phyloP scores from a whole-genome alignment of 768 basidiomycete genomes.

The Leccinum imitatum region DNA sequence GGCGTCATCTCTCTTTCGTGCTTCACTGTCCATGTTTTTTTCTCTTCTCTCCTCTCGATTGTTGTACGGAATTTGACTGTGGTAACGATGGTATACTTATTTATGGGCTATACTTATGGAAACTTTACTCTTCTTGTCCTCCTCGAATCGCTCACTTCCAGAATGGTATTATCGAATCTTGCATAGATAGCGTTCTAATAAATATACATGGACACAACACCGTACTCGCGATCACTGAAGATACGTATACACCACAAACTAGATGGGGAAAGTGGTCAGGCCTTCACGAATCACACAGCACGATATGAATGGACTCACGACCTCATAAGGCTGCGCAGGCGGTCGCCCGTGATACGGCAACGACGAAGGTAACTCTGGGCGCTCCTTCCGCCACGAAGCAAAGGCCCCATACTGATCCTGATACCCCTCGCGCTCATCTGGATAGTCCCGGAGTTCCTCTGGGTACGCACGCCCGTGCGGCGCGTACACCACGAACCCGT shows the following conservation, averaged over 20 bases:
- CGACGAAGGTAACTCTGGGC: conserved; percentile 62
- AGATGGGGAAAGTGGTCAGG: neutral
- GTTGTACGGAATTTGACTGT: conserved; percentile 18
- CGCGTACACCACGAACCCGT: conserved; percentile 63
- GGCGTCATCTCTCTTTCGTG: conserved; percentile 5
- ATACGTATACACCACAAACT: conserved; percentile 45
- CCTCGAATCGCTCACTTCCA: neutral
- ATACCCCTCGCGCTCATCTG: conserved; percentile 53
- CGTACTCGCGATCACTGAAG: conserved; percentile 12
- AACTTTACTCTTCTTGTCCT: neutral
- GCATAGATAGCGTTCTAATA: conserved; percentile 19
- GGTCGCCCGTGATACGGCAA: conserved; percentile 55
- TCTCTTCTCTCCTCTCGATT: neutral
- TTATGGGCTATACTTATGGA: conserved; percentile 27
- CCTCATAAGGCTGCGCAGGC: conserved; percentile 56
- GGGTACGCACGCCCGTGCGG: conserved; percentile 58
- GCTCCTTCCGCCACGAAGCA: conserved; percentile 39
- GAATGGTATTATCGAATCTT: neutral
- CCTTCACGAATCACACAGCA: neutral
- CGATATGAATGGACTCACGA: conserved; percentile 31
- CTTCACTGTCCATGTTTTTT: neutral
- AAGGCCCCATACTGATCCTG: conserved; percentile 50
- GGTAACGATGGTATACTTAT: conserved; percentile 12
- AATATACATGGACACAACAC: conserved; percentile 15
- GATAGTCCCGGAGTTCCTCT: conserved; percentile 58